These are phyloP conservation scores for Arachnomyces sp. DNA, from an alignment of 2,329 filamentous ascomycete species.

Conservation along the genomic window DNA sequence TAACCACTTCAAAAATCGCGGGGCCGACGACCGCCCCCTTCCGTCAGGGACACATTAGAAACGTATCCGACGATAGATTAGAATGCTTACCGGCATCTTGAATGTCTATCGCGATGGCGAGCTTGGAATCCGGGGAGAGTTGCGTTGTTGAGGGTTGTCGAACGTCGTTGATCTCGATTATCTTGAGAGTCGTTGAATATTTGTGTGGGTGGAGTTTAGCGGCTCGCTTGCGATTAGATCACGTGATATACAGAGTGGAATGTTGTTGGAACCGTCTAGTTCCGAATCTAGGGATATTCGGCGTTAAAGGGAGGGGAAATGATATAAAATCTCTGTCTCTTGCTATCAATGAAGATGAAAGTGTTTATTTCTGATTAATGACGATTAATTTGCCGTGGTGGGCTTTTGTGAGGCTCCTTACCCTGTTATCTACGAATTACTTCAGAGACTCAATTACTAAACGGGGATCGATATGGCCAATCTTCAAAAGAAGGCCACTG, in stretches of 20 bases:
- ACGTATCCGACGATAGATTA: conserved; percentile 5
- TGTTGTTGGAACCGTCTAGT: no score
- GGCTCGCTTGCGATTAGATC: conserved; percentile 29
- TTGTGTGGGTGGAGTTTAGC: conserved; percentile 35
- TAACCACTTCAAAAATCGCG: not conserved
- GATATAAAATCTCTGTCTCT: no score
- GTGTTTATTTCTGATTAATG: no score
- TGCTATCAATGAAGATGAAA: no score
- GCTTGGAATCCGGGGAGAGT: conserved; percentile 25
- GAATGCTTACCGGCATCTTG: conserved; percentile 48
- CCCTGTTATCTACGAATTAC: no score
- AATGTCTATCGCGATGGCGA: conserved; percentile 36
- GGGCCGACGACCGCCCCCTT: not conserved
- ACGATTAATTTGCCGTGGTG: no score
- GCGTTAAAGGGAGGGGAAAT: no score
- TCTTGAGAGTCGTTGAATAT: conserved; percentile 23
- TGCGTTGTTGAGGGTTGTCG: conserved; percentile 22
- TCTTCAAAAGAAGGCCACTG: no score
- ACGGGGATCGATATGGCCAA: no score
- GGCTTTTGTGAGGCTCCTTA: no score
- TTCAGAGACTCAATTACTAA: no score
- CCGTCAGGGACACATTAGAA: conserved; percentile 6
- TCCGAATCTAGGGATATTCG: no score
- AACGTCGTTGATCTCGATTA: conserved; percentile 22
- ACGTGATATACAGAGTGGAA: conserved; percentile 20